Conservation (phyloP, 495 filamentous ascomycete species). For the Podospora comata region DNA sequence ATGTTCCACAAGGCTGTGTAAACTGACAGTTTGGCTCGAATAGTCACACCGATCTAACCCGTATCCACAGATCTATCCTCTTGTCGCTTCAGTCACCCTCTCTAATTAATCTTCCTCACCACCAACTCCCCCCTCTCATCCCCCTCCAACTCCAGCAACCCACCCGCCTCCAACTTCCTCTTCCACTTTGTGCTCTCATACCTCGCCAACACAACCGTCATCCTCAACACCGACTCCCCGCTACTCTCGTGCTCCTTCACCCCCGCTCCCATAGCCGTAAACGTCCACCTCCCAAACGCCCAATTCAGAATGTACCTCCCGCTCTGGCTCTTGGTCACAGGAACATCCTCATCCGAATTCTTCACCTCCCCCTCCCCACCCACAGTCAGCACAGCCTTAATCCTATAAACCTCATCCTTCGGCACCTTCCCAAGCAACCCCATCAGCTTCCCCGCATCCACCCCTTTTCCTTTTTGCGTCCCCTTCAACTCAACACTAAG, state of each 20-base stretch:
- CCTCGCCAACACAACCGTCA: conserved; percentile 82
- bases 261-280: conserved; percentile 55
- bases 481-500: conserved; percentile 65
- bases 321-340: conserved; percentile 15
- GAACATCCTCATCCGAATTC: conserved; percentile 56
- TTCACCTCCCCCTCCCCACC: conserved; percentile 46
- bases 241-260: conserved; percentile 47
- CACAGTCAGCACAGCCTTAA: conserved; percentile 79
- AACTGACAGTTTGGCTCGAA: neutral
- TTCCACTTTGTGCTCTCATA: conserved; percentile 88
- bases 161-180: conserved; percentile 68
- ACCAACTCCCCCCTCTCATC: conserved; percentile 36
- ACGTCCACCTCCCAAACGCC: conserved; percentile 96
- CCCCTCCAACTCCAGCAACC: conserved; percentile 52
- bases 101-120: conserved; percentile 44
- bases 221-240: conserved; percentile 55
- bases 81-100: neutral
- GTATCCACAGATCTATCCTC: conserved; percentile 5
- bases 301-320: conserved; percentile 84
- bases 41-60: neutral
- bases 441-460: conserved; percentile 65
- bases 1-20: too few relatives aligned
- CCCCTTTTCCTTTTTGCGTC: conserved; percentile 24
- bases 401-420: conserved; percentile 91
- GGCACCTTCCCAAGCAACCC: conserved; percentile 65